Evolutionary conservation across 768 basidiomycete genomes (phyloP), one percentile per base, ranked within the genome.

Genomic region (Leccinellum rugosiceps): DNA sequence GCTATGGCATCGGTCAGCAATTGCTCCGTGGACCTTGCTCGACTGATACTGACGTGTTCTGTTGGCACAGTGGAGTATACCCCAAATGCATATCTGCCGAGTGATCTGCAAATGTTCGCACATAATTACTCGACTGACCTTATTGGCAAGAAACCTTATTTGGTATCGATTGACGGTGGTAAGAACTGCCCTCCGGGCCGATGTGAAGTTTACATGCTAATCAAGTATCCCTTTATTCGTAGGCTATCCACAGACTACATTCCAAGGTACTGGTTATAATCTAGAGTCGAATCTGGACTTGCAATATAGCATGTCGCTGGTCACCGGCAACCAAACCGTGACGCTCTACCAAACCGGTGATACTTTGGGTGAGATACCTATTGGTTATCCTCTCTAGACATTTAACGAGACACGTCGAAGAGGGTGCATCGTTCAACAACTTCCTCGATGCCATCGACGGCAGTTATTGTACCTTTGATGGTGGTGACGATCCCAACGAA

Each of bases 361-460:
- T 32, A 34, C 52, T 26, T 50, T 68, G 32, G 67, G 74, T 63
- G 47, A 2, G 61, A 54, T 31, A 31, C 19, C 5, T 10, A 45
- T 14, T n/a, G 23, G 11, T 1, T 10, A 9, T 19, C 11, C 11
- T 25, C 19, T 9, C 17, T 17, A 15, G 52, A 13, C 5, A 15
- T 25, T 30, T 60, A 15, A 60, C 9, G 38, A 14, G 19, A 41
- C 31, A 21, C 44, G 21, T 21, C 28, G 19, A n/a, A 28, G 6
- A 26, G 72, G 68, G 65, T 51, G 70, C 65, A 47, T 75, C 73
- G 6, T 74, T 75, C 60, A 74, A 74, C 53, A 74, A 75, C 52
- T 69, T 72, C 62, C 71, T 76, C n/a, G 75, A 76, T 7, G 75
- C 74, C 15, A 53, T 76, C 32, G 76, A 77, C 46, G 76, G 61